Conservation (phyloP, 2,329 filamentous ascomycete species). For the Fusarium oligoseptatum region DNA sequence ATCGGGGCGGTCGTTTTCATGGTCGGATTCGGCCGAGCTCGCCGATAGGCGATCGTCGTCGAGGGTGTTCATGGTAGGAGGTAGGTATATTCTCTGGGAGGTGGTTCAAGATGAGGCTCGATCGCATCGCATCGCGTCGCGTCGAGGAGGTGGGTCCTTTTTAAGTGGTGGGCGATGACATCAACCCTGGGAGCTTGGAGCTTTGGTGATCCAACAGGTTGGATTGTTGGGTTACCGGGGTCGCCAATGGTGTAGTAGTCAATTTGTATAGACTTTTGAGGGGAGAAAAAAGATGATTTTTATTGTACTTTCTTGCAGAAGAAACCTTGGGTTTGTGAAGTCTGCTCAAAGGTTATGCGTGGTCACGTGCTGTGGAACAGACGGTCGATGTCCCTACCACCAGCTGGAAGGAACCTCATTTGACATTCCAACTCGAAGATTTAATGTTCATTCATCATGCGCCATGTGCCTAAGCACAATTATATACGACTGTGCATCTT, state of each 20-base stretch:
- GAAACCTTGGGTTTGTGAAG: background rate
- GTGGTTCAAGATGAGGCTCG: background rate
- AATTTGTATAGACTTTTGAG: background rate
- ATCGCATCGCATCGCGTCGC: background rate
- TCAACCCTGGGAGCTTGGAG: background rate
- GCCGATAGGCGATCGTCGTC: constrained; percentile 45
- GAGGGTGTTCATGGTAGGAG: constrained; percentile 24
- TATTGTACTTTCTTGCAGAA: background rate
- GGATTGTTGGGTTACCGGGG: background rate
- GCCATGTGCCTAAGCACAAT: too few species aligned
- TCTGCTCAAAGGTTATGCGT: background rate
- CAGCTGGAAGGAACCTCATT: too few species aligned
- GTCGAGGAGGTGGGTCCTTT: background rate
- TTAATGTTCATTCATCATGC: background rate
- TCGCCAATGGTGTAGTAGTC: background rate
- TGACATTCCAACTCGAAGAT: background rate
- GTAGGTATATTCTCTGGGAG: background rate
- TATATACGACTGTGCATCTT: too few species aligned
- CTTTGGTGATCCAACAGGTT: background rate
- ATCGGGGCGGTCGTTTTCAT: constrained; percentile 48
- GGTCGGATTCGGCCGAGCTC: constrained; percentile 48
- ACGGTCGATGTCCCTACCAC: too few species aligned
- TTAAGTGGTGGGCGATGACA: background rate
- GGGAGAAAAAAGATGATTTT: background rate
- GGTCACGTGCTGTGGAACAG: background rate